Base-by-base conservation (phyloP, 352 stramenopile species). In the Phytophthora nicotianae region DNA sequence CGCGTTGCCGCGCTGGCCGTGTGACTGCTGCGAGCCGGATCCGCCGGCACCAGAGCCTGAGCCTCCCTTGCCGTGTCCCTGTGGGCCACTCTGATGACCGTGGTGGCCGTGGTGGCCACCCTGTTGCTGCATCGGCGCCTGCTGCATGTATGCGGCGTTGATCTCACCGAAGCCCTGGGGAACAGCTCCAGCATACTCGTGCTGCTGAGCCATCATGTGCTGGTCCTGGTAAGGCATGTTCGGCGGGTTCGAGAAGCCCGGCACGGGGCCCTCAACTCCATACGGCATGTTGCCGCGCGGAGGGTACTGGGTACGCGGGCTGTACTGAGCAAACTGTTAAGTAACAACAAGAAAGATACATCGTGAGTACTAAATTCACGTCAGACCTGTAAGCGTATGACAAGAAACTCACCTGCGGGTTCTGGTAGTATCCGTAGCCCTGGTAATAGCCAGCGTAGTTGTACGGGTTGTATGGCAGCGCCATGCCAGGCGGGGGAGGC, bases 391-490 rank as follows among this genome's bases (percentile, higher is more conserved):
- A 37, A 35, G 41, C 23, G 42, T 55, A 35, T 19, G 7, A 40
- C 7, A 50, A 27, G 17, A 21, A 48, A 50, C 67, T 38, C 50
- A 90, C 81, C 77, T 92, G 87, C 8, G 84, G 87, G 70, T 92
- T 95, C 63, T 93, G 85, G 70, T 94, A 95, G 70, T 95, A 95
- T 27, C 83, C 81, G 62, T 94, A 95, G 58, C 83, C 81, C 62
- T 93, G 87, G 70, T 93, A 95, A 72, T 94, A 92, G 35, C 69
- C 82, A 32, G 69, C 75, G 63, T 95, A 95, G 66, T 91, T 95
- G 76, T 95, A 95, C 50, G 87, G 87, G 71, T 95, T 93, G 82
- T 93, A 95, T 7, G 81, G 81, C 72, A 95, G 70, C 17, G 87
- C 83, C 87, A 95, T 95, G 23, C 87, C 87, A 21, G 87, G 87